Base-by-base conservation (phyloP, 768 basidiomycete genomes). In the Mrakia hoshinonis region DNA sequence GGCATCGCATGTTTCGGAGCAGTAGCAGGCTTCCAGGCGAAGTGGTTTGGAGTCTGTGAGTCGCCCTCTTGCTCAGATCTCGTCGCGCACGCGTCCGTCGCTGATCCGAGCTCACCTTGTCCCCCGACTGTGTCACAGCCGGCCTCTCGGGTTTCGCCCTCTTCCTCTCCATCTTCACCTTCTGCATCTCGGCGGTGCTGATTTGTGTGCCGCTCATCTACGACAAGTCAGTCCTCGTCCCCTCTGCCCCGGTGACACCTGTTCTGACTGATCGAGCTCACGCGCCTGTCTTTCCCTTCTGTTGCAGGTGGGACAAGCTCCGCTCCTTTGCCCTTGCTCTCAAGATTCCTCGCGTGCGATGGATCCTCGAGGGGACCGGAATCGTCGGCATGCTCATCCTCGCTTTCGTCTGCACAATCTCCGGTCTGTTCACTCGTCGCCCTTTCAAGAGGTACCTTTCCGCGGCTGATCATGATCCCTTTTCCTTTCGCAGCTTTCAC, bases 1-100 rank as follows among this genome's bases (percentile, higher is more conserved):
- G 86, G 91, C 15, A 89, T 95, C 86, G 89, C 88, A 60, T 94
- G 91, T 77, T 92, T 91, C 75, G 94, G 90, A 10, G 87, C 89
- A 75, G 89, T 92, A 4, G 93, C 93, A 0, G 82, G 83, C 26
- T 97, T 95, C 79, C 93, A 97, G 76, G 87, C 90, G 4, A 88
- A 89, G 74, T 93, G 86, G 85, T 84, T 95, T 29, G 90, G 90
- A 10, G 90, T 91, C 48, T 96, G 93, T 95, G 75, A 75, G 92
- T 85, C 22, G 63, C 48, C 26, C 22, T 47, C 43, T 66, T 54
- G n/a, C n/a, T n/a, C n/a, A n/a, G n/a, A n/a, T n/a, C n/a, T n/a
- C n/a, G n/a, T n/a, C n/a, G n/a, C n/a, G n/a, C n/a, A n/a, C n/a
- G n/a, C n/a, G n/a, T n/a, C n/a, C n/a, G n/a, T n/a, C n/a, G n/a